Conservation (phyloP, 2,329 filamentous ascomycete species). For the Helicocarpus griseus region DNA sequence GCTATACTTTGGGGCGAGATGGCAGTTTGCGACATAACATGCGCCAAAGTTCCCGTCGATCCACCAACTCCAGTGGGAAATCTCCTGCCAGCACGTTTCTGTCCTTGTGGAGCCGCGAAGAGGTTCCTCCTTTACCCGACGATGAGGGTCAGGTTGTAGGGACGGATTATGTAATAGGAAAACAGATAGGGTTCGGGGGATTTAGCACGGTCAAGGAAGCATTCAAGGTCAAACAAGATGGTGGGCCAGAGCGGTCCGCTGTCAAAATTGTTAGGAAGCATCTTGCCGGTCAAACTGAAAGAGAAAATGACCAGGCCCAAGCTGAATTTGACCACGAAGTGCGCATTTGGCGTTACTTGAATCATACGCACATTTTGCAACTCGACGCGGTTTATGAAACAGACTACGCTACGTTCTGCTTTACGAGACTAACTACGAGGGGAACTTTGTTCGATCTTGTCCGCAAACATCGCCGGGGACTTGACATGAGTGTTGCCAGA, state of each 20-base stretch:
- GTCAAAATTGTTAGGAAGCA: conserved; percentile 60
- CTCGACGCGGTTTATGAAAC: conserved; percentile 57
- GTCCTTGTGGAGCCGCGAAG: conserved; percentile 41
- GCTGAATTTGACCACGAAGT: conserved; percentile 61
- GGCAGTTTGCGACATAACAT: conserved; percentile 26
- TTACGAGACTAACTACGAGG: conserved; percentile 54
- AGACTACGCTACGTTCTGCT: conserved; percentile 59
- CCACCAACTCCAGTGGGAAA: conserved; percentile 42
- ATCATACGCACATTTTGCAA: conserved; percentile 52
- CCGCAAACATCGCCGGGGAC: conserved; percentile 44
- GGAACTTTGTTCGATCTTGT: conserved; percentile 57
- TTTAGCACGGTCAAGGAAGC: conserved; percentile 61
- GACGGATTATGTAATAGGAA: conserved; percentile 57
- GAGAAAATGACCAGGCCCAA: conserved; percentile 55
- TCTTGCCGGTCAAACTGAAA: conserved; percentile 45
- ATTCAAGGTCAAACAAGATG: conserved; percentile 49
- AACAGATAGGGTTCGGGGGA: conserved; percentile 55
- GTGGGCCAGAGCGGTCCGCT: conserved; percentile 44
- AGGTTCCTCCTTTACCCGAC: conserved; percentile 44
- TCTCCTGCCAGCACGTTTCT: conserved; percentile 51
- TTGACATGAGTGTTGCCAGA: conserved; percentile 44
- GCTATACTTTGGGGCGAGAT: conserved; percentile 25
- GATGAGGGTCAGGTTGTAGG: conserved; percentile 60
- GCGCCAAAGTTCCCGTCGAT: conserved; percentile 36
- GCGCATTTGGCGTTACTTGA: conserved; percentile 56